These are phyloP conservation scores for Taiozyma sp. DNA, from an alignment of 1,139 yeast species.

Conservation along the genomic window DNA sequence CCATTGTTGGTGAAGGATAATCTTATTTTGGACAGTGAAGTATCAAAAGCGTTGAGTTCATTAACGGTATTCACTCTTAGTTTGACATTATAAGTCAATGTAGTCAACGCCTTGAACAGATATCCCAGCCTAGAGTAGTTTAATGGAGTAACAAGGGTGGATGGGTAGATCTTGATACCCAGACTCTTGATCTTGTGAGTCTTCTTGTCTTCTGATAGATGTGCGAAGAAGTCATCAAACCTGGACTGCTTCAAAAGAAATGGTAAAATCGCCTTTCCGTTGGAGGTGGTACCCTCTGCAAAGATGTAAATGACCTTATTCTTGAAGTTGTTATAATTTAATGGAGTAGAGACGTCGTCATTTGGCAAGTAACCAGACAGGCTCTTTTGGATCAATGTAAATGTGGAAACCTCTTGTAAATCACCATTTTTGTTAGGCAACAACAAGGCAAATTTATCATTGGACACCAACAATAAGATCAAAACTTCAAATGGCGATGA, in stretches of 20 bases:
- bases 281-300: slow-evolving; percentile 68
- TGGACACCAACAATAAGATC: slow-evolving; percentile 30
- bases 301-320: slow-evolving; percentile 44
- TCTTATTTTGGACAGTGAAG: slow-evolving; percentile 27
- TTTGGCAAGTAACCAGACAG: slow-evolving; percentile 20
- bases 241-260: slow-evolving; percentile 28
- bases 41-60: slow-evolving; percentile 13
- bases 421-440: slow-evolving; percentile 40
- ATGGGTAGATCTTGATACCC: slow-evolving; percentile 39
- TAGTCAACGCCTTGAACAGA: slow-evolving; percentile 17
- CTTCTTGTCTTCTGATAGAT: slow-evolving; percentile 12
- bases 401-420: slow-evolving; percentile 32
- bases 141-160: slow-evolving; percentile 28
- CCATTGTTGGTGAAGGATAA: slow-evolving; percentile 34
- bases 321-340: slow-evolving; percentile 16
- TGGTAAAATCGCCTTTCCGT: slow-evolving; percentile 56
- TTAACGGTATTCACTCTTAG: slow-evolving; percentile 25
- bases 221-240: slow-evolving; percentile 19
- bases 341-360: background rate
- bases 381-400: slow-evolving; percentile 34
- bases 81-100: slow-evolving; percentile 24
- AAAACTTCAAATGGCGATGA: slow-evolving; percentile 53
- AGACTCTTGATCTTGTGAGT: slow-evolving; percentile 36
- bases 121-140: slow-evolving; percentile 13
- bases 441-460: slow-evolving; percentile 34